Percentiles rank a stretch among this genome's conserved stretches.
phyloP scores from a whole-genome alignment of 177 flowering plant species.

The Vitis hybrid region DNA sequence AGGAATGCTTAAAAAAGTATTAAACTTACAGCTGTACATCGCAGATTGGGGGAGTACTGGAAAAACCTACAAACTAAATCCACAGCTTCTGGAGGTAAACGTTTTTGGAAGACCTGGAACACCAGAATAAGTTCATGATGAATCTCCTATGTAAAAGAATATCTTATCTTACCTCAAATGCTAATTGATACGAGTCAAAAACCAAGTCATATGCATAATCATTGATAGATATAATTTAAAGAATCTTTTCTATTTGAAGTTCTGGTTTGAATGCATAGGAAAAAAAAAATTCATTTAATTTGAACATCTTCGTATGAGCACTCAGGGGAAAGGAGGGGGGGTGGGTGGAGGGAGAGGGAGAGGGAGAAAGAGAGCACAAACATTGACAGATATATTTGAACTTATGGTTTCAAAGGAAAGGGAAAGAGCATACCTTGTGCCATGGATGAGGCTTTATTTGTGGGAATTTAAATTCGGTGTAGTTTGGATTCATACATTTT shows the following conservation, averaged over 20 bases:
- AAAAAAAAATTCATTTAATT: too few relatives aligned
- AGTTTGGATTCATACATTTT: conserved; percentile 98
- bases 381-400: neutral
- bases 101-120: conserved; percentile 79
- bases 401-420: too few relatives aligned
- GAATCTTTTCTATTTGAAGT: too few relatives aligned
- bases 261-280: too few relatives aligned
- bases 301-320: too few relatives aligned
- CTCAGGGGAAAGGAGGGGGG: too few relatives aligned
- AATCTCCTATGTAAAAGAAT: neutral
- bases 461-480: conserved; percentile 92
- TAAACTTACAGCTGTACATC: conserved; percentile 91
- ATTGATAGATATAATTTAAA: neutral
- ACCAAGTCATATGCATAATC: neutral
- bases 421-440: conserved; percentile 69
- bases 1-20: neutral
- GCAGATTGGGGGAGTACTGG: conserved; percentile 88
- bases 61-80: conserved; percentile 86
- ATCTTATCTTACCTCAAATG: neutral
- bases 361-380: too few relatives aligned
- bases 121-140: conserved; percentile 4
- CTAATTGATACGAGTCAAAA: neutral
- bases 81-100: conserved; percentile 90
- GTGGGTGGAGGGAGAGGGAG: too few relatives aligned
- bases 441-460: conserved; percentile 99